These are phyloP conservation scores for Coemansia reversa DNA, from an alignment of 192 early-diverging fungal genomes.

Conservation along the genomic window DNA sequence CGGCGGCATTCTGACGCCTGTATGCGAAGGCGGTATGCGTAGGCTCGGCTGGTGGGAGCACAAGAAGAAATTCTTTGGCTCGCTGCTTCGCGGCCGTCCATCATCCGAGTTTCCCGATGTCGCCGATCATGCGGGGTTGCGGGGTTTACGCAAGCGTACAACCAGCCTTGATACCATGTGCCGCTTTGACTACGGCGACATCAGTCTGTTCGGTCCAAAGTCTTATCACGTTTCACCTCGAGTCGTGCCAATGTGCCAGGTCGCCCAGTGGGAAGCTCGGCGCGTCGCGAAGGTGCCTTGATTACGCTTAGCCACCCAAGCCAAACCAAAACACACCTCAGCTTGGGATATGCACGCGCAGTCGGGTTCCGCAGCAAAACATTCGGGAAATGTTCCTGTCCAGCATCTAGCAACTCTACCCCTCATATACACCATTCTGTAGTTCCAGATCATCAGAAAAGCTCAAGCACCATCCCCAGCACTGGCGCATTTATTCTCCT, in stretches of 20 bases:
- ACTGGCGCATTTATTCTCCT: too few species aligned
- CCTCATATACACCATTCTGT: too few species aligned
- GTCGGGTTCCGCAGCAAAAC: not conserved
- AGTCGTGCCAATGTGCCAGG: slow-evolving; percentile 43
- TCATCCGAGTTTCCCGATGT: slow-evolving; percentile 32
- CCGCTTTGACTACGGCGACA: slow-evolving; percentile 41
- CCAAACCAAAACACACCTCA: not conserved
- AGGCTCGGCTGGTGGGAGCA: slow-evolving; percentile 49
- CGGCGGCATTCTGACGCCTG: slow-evolving; percentile 42
- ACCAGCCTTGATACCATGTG: slow-evolving; percentile 38
- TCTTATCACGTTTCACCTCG: slow-evolving; percentile 43
- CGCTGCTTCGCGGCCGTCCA: slow-evolving; percentile 21
- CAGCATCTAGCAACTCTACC: too few species aligned
- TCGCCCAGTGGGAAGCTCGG: slow-evolving; percentile 28
- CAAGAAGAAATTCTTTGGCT: slow-evolving; percentile 40
- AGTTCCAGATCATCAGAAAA: too few species aligned
- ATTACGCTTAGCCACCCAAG: slow-evolving; percentile 2
- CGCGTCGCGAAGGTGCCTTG: slow-evolving; percentile 2
- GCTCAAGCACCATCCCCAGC: not conserved
- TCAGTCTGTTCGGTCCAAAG: slow-evolving; percentile 26
- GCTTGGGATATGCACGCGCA: not conserved
- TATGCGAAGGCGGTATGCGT: slow-evolving; percentile 38
- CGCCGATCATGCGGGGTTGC: not conserved
- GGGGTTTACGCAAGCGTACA: slow-evolving; percentile 13
- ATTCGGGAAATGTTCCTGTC: not conserved